Evolutionary conservation across 2,329 filamentous ascomycete species (phyloP).

Genomic region (Reticulascus tulasneorum): DNA sequence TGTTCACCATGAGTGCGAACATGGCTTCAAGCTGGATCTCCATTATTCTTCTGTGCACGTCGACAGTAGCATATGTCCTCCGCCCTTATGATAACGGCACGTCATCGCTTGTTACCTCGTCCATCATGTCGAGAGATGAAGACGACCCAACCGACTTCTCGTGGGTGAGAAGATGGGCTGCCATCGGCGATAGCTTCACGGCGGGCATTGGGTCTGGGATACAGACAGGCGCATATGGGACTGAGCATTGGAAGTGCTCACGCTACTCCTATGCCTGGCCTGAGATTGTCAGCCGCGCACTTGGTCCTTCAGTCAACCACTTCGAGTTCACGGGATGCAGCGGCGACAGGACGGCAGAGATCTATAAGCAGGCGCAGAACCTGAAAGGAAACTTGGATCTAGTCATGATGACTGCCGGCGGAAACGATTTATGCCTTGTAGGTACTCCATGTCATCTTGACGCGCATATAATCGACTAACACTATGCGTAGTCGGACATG

Average conservation of each 20-base stretch:
- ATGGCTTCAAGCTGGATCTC: too few relatives aligned
- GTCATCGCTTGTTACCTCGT: background rate
- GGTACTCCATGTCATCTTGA: too few relatives aligned
- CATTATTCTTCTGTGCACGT: too few relatives aligned
- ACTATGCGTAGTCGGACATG: slow-evolving; percentile 5
- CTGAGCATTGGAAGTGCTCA: slow-evolving; percentile 21
- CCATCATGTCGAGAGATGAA: background rate
- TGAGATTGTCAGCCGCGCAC: slow-evolving; percentile 18
- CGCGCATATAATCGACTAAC: background rate
- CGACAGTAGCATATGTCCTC: too few relatives aligned
- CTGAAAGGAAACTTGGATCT: slow-evolving; percentile 25
- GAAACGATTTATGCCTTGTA: slow-evolving; percentile 32
- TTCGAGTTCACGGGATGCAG: slow-evolving; percentile 25
- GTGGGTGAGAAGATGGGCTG: slow-evolving; percentile 27
- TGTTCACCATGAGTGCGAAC: too few relatives aligned
- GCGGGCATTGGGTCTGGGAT: slow-evolving; percentile 25
- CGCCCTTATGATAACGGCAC: too few relatives aligned
- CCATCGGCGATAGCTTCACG: slow-evolving; percentile 33
- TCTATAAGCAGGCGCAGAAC: slow-evolving; percentile 22
- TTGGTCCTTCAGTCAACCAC: slow-evolving; percentile 18
- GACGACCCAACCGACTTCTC: slow-evolving; percentile 1
- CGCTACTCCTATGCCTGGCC: slow-evolving; percentile 25
- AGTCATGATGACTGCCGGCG: slow-evolving; percentile 31
- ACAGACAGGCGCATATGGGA: background rate
- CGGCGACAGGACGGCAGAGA: slow-evolving; percentile 20